Conservation (phyloP, 345 rosid genomes). For the Erysimum cheiranthoides region DNA sequence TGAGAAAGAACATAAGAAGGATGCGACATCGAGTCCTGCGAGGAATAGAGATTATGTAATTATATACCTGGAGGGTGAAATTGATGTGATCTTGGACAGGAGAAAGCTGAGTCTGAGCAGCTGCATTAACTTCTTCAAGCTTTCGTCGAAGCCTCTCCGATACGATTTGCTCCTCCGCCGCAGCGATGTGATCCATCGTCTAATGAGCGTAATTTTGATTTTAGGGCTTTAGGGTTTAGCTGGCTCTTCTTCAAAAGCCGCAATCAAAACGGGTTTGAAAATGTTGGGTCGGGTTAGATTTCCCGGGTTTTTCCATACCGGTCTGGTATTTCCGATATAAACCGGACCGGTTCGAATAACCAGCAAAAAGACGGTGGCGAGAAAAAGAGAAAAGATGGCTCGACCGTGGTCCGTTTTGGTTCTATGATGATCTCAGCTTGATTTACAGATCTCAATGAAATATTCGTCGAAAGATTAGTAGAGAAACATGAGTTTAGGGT, state of each 20-base stretch:
- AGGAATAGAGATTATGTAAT: conserved; percentile 7
- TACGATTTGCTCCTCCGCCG: conserved; percentile 66
- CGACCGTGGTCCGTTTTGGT: background rate
- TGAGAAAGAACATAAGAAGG: background rate
- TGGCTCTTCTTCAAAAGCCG: conserved; percentile 10
- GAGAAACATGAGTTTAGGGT: too few species aligned
- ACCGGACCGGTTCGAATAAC: conserved; percentile 16
- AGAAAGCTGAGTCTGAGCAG: conserved; percentile 81
- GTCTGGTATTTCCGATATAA: background rate
- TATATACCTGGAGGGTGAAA: conserved; percentile 83
- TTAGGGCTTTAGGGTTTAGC: conserved; percentile 38
- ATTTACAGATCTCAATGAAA: background rate
- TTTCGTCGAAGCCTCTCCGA: conserved; percentile 71
- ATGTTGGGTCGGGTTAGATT: background rate
- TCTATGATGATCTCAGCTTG: background rate
- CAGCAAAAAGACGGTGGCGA: background rate
- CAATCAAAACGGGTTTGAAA: background rate
- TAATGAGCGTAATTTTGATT: conserved; percentile 3
- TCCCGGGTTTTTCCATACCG: conserved; percentile 15
- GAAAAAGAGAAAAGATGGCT: background rate
- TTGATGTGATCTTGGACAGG: conserved; percentile 85
- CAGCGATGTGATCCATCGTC: conserved; percentile 72
- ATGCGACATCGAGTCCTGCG: background rate
- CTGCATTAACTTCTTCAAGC: conserved; percentile 69
- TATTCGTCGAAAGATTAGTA: too few species aligned